phyloP scores from a whole-genome alignment of 179 eudicot species.

The Pouteria campechiana region DNA sequence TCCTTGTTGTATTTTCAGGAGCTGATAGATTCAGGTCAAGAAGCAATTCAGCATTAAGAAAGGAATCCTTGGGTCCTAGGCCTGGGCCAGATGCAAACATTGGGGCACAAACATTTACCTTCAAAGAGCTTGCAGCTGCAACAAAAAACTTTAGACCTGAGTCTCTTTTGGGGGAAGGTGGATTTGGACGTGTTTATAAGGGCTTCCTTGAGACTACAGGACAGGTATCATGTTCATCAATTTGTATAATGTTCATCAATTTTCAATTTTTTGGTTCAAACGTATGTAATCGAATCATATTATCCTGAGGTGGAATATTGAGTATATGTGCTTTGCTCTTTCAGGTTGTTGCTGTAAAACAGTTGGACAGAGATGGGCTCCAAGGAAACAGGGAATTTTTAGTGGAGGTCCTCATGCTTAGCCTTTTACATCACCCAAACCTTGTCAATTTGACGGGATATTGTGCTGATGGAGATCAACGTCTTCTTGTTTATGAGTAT shows the following conservation, averaged over 20 bases:
- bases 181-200: conserved; percentile 86
- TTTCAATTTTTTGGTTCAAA: too few relatives aligned
- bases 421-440: conserved; percentile 77
- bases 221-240: conserved; percentile 48
- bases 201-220: conserved; percentile 54
- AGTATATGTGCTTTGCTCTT: neutral
- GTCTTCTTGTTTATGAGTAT: conserved; percentile 82
- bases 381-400: conserved; percentile 94
- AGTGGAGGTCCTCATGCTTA: conserved; percentile 96
- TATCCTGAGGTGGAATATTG: too few relatives aligned
- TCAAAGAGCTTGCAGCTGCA: conserved; percentile 82
- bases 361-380: conserved; percentile 91
- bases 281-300: too few relatives aligned
- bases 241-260: too few relatives aligned
- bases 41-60: conserved; percentile 41
- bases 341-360: conserved; percentile 90
- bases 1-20: conserved; percentile 29
- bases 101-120: conserved; percentile 78
- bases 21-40: conserved; percentile 54
- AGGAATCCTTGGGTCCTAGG: conserved; percentile 34
- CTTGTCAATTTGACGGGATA: conserved; percentile 83
- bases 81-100: conserved; percentile 35
- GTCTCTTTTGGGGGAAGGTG: conserved; percentile 89
- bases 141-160: conserved; percentile 75
- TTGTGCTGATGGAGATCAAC: conserved; percentile 95